Base-by-base conservation (phyloP, 108 stramenopile genomes). In the Cafeteria roenbergensis region DNA sequence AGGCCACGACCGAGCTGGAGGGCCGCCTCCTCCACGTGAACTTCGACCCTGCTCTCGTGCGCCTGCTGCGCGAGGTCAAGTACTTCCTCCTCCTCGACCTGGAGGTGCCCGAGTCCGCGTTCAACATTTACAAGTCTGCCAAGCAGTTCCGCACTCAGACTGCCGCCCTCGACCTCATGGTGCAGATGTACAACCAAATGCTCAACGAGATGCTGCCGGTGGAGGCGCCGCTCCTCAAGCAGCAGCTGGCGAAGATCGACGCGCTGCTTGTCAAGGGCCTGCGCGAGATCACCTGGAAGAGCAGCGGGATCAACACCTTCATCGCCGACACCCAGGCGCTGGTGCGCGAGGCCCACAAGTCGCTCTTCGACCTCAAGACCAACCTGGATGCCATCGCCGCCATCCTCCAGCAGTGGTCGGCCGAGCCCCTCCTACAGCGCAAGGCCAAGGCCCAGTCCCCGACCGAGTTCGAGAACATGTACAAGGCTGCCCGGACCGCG, bases 31-130 rank as follows among this genome's bases (percentile, higher is more conserved):
- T 90, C 21, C 48, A 66, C 50, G 88, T 89, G n/a, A 90, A 90
- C 73, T 90, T 90, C 58, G 90, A 90, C 71, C 85, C 90, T 8
- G 86, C 85, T 0, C 76, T 90, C 42, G 85, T 88, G 21, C 71
- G 85, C 14, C 85, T 90, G 0, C 71, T 90, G 51, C 83, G 90
- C 27, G 90, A 90, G 71, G 87, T 87, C 34, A 90, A 90, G 57
- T 90, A 90, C 72, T 89, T 90, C 58, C 70, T 88, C 38, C 78
- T 87, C 1, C 73, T 89, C 9, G 82, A 76, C 38, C 75, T 89
- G 32, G 64, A 68, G 27, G 90, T 90, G 14, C 90, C 90, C 6
- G 84, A 86, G 14, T 73, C 75, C 21, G 90, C 88, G 12, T 67
- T 89, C 36, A 75, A 76, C 53, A 86, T 90, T 61, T 89, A 87